Conservation (phyloP, 306 rosid species). For the Sophora flavescens region DNA sequence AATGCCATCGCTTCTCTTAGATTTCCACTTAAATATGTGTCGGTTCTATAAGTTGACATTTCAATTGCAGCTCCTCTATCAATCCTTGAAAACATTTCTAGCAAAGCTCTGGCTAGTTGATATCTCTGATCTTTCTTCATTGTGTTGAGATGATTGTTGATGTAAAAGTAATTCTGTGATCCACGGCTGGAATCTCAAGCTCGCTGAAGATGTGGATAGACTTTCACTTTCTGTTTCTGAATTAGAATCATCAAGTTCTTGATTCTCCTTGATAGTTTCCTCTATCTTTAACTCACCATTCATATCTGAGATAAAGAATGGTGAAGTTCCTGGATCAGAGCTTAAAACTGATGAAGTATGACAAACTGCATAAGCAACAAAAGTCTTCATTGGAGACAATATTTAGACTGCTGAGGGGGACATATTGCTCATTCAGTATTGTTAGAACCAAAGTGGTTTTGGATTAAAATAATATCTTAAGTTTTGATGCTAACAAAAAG, state of each 20-base stretch:
- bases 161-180: conserved; percentile 72
- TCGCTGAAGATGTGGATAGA: conserved; percentile 73
- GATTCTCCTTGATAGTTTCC: conserved; percentile 67
- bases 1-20: conserved; percentile 88
- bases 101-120: conserved; percentile 64
- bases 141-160: conserved; percentile 58
- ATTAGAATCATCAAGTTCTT: conserved; percentile 68
- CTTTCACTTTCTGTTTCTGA: conserved; percentile 88
- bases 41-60: conserved; percentile 61
- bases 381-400: no score
- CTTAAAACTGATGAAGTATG: conserved; percentile 92
- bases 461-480: no score
- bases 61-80: conserved; percentile 75
- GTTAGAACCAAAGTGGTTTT: no score
- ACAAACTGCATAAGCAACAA: no score
- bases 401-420: no score
- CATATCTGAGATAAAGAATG: conserved; percentile 73
- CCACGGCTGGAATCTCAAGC: conserved; percentile 93
- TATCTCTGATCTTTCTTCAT: conserved; percentile 61
- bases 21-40: conserved; percentile 75
- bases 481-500: no score
- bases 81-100: conserved; percentile 66
- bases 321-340: conserved; percentile 96
- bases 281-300: no score
- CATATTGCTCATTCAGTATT: no score